These are phyloP conservation scores for Triangularia setosa DNA, from an alignment of 2,329 filamentous ascomycete genomes.

Conservation along the genomic window DNA sequence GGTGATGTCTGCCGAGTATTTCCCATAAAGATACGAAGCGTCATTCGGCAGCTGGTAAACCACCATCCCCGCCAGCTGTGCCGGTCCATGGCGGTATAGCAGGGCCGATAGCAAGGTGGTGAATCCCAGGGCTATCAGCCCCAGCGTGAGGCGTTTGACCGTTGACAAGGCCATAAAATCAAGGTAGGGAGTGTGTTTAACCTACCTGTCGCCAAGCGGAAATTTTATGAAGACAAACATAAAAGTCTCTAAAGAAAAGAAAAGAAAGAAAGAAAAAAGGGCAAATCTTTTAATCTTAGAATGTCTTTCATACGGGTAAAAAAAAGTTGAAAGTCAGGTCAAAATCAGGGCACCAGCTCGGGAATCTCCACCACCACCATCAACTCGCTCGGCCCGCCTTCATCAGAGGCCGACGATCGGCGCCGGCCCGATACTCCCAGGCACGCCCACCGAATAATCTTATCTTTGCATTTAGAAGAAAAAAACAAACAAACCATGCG, in stretches of 20 bases:
- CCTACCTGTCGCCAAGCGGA: too few species aligned
- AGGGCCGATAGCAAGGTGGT: neutral
- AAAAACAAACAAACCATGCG: too few species aligned
- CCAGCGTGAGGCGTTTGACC: neutral
- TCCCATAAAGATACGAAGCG: neutral
- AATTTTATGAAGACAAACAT: too few species aligned
- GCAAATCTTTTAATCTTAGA: too few species aligned
- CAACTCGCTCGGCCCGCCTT: neutral
- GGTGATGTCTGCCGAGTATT: neutral
- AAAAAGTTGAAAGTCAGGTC: neutral
- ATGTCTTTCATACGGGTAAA: too few species aligned
- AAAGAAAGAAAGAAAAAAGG: too few species aligned
- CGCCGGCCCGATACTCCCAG: neutral
- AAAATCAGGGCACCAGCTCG: neutral
- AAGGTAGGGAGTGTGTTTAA: too few species aligned
- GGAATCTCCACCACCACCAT: neutral
- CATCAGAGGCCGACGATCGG: neutral
- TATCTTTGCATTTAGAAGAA: too few species aligned
- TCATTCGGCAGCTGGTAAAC: neutral
- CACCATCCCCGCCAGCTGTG: neutral
- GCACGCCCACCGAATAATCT: too few species aligned
- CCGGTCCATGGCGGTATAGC: neutral
- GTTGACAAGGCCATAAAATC: neutral
- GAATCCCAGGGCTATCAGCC: neutral
- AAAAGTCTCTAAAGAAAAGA: too few species aligned